A percentile compares a stretch with the other conserved stretches of the same genome.
phyloP scores from a whole-genome alignment of 176 grass and related monocot genomes.

The Tuctoria greenei region DNA sequence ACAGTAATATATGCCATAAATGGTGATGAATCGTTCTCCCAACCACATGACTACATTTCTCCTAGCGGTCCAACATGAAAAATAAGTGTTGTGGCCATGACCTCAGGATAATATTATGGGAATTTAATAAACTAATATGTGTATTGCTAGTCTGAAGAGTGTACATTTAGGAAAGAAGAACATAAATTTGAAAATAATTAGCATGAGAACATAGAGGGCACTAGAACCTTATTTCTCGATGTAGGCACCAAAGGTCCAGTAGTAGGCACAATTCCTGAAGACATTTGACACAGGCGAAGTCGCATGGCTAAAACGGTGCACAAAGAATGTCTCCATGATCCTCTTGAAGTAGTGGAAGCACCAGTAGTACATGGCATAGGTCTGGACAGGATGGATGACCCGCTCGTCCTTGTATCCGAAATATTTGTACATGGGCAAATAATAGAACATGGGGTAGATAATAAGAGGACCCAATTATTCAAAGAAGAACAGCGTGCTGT shows the following conservation, averaged over 20 bases:
- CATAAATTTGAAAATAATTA: no score
- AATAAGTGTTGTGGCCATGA: no score
- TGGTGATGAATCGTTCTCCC: no score
- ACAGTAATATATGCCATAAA: no score
- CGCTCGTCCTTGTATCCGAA: conserved; percentile 68
- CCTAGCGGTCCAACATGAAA: no score
- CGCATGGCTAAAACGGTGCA: conserved; percentile 93
- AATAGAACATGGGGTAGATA: conserved; percentile 93
- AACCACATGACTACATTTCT: no score
- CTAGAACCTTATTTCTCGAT: no score
- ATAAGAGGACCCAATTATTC: conserved; percentile 86
- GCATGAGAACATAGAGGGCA: no score
- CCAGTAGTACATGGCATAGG: conserved; percentile 93
- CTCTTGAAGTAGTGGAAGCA: conserved; percentile 96
- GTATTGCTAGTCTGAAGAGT: no score
- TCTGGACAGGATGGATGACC: conserved; percentile 74
- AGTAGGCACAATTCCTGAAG: conserved; percentile 93
- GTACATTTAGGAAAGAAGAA: no score
- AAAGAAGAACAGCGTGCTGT: conserved; percentile 91
- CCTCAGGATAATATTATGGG: no score
- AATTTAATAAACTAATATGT: no score
- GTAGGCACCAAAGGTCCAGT: conserved; percentile 90
- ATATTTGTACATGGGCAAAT: conserved; percentile 76
- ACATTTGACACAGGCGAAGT: conserved; percentile 88
- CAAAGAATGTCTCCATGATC: conserved; percentile 92